Conservation (phyloP, 2,329 filamentous ascomycete species). For the Aspergillus sp. region DNA sequence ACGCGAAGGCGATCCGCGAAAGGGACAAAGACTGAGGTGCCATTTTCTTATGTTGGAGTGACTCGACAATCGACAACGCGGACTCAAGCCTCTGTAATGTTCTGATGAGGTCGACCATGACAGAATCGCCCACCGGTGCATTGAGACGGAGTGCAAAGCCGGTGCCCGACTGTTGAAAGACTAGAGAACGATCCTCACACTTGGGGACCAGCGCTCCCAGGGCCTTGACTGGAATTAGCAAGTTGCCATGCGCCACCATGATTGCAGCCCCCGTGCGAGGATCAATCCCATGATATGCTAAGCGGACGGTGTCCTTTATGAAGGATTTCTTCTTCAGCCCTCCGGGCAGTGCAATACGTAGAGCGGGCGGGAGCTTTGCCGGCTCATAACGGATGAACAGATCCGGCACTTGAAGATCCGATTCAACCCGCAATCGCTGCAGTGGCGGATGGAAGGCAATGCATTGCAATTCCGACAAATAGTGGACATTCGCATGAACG, state of each 20-base stretch:
- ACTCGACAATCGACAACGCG: slow-evolving; percentile 25
- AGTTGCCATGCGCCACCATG: slow-evolving; percentile 27
- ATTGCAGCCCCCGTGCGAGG: slow-evolving; percentile 20
- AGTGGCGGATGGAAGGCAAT: slow-evolving; percentile 20
- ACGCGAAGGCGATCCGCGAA: slow-evolving; percentile 26
- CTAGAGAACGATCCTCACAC: slow-evolving; percentile 23
- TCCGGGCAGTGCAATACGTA: slow-evolving; percentile 21
- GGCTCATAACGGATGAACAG: slow-evolving; percentile 25
- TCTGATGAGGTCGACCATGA: slow-evolving; percentile 27
- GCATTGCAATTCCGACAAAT: slow-evolving; percentile 19
- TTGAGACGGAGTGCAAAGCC: slow-evolving; percentile 32
- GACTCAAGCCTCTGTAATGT: slow-evolving; percentile 31
- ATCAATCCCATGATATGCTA: slow-evolving; percentile 32
- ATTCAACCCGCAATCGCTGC: slow-evolving; percentile 21
- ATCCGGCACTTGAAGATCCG: slow-evolving; percentile 24
- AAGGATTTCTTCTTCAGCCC: slow-evolving; percentile 17
- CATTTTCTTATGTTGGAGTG: slow-evolving; percentile 25
- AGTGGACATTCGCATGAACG: slow-evolving; percentile 29
- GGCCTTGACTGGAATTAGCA: slow-evolving; percentile 18
- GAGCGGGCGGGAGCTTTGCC: slow-evolving; percentile 19
- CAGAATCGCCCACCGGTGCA: slow-evolving; percentile 25
- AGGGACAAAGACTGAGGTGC: slow-evolving; percentile 24
- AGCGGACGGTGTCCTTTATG: slow-evolving; percentile 26
- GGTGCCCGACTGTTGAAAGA: slow-evolving; percentile 23
- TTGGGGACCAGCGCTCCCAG: slow-evolving; percentile 18